Evolutionary conservation across 192 early-diverging fungal species (phyloP).

Genomic region (Backusella tuberculispora): DNA sequence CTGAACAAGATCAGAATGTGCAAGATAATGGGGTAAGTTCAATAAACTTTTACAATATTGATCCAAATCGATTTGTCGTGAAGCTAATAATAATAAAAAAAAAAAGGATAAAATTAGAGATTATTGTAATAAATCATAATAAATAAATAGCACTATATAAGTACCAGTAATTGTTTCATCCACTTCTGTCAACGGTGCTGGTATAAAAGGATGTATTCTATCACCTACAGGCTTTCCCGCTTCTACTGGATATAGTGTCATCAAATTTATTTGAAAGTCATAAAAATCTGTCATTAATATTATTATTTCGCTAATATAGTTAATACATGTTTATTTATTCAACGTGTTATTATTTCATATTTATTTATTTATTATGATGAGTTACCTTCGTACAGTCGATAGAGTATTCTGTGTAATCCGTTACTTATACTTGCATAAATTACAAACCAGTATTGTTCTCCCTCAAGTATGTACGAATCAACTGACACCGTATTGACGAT

Average conservation of each 20-base stretch:
- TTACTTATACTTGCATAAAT: conserved; percentile 59
- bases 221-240: conserved; percentile 50
- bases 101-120: no score
- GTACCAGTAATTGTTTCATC: conserved; percentile 59
- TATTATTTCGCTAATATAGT: no score
- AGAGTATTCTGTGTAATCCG: conserved; percentile 64
- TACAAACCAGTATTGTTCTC: conserved; percentile 75
- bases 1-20: conserved; percentile 43
- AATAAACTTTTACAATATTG: conserved; percentile 64
- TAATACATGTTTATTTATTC: no score
- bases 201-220: conserved; percentile 59
- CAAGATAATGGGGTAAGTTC: conserved; percentile 51
- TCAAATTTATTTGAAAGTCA: conserved; percentile 63
- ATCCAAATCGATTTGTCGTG: conserved; percentile 61
- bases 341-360: neutral
- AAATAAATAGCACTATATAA: neutral
- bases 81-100: conserved; percentile 33
- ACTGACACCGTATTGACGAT: conserved; percentile 57
- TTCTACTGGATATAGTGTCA: conserved; percentile 61
- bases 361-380: neutral
- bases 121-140: no score
- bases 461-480: conserved; percentile 69
- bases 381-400: conserved; percentile 67
- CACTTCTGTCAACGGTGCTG: conserved; percentile 55
- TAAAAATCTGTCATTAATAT: conserved; percentile 56